Percentiles rank a stretch among this genome's conserved stretches.
These are phyloP conservation scores for Erodium texanum DNA, from an alignment of 441 rosid species.

Conservation along the genomic window DNA sequence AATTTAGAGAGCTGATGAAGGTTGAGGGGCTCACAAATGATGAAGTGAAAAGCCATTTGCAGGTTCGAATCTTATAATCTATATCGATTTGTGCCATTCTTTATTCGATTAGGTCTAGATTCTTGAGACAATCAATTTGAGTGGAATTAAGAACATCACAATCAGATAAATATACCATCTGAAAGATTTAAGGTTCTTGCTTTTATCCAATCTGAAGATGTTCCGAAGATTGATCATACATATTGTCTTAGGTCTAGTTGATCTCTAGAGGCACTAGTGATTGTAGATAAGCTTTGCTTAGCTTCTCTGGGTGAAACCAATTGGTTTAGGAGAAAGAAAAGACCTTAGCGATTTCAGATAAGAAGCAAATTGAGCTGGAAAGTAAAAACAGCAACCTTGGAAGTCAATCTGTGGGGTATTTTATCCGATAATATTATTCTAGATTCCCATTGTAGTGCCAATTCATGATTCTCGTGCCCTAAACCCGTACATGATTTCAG, in stretches of 20 bases:
- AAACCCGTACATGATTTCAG: slow-evolving; percentile 29
- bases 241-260: background rate
- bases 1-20: slow-evolving; percentile 85
- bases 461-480: background rate
- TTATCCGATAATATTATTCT: no score
- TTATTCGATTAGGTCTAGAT: no score
- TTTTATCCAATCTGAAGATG: no score
- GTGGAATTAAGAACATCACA: background rate
- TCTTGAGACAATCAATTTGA: background rate
- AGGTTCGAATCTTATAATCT: slow-evolving; percentile 33
- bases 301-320: background rate
- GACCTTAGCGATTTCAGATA: background rate
- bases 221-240: background rate
- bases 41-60: slow-evolving; percentile 97
- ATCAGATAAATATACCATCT: background rate
- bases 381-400: background rate
- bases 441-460: no score
- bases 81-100: background rate
- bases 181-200: background rate
- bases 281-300: background rate
- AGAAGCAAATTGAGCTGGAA: background rate
- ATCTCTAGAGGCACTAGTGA: background rate
- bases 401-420: background rate
- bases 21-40: slow-evolving; percentile 90
- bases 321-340: background rate